Base-by-base conservation (phyloP, 805 yeast species). In the Ogataea salicorniae region DNA sequence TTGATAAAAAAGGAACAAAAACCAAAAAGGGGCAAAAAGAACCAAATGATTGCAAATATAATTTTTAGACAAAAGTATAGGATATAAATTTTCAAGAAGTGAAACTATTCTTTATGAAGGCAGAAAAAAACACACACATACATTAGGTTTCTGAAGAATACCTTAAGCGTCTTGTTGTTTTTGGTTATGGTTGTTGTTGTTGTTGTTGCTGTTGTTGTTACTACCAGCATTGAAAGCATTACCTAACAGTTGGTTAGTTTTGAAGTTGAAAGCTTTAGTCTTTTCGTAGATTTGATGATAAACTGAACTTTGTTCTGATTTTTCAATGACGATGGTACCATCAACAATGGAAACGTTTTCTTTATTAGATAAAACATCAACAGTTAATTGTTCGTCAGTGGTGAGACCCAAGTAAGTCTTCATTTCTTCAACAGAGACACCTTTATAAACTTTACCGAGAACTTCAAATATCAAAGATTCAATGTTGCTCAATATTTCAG, bases 271-370 rank as follows among this genome's bases (percentile, higher is more conserved):
- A 5, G 81, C 81, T 71, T 81, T 82, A n/a, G 86, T 80, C 63
- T 76, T 79, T 57, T 82, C 87, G 52, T 78, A 76, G 37, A 86
- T 77, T 54, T 82, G 84, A 55, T 86, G 89, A 68, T 84, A 75
- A 37, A 80, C 79, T 56, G 80, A 71, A 43, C 73, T 73, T 18
- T 72, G 66, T 47, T 80, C 77, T 54, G 79, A 80, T 61, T 75
- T 75, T 63, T 76, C 75, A 49, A 82, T 69, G 29, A 78, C 73
- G 20, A 61, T 51, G 7, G 80, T 63, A 37, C 76, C 79, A 52
- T 74, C 76, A 41, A 71, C 65, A 53, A 75, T 77, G 51, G 78
- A 74, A 48, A 80, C 45, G 43, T 50, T 53, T 17, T 51, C 53
- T 37, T 46, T 51, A n/a, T 46, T 41, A 5, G 47, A 1, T 29